Evolutionary conservation across 2,329 filamentous ascomycete genomes (phyloP).

Genomic region (Teratosphaeriaceae sp.): DNA sequence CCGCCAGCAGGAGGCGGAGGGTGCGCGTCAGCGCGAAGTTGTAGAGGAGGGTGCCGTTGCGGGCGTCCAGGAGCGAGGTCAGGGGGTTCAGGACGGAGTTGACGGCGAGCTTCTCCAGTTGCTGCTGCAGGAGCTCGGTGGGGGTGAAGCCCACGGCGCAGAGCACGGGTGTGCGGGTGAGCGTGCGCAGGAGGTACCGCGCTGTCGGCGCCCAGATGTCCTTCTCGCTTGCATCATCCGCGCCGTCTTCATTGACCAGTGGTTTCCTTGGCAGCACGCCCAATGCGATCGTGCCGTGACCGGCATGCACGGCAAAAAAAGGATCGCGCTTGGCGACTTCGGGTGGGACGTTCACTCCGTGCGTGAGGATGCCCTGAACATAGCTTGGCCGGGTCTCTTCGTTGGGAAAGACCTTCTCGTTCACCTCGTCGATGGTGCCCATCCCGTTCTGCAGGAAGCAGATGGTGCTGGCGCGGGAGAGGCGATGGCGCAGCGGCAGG

Average conservation of each 20-base stretch:
- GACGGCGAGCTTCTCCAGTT: constrained; percentile 73
- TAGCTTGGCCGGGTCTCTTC: constrained; percentile 63
- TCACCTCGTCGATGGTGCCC: constrained; percentile 74
- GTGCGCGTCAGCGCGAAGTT: constrained; percentile 60
- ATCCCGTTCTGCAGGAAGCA: constrained; percentile 76
- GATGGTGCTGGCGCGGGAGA: constrained; percentile 64
- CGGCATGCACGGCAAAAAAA: constrained; percentile 52
- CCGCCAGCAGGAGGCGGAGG: constrained; percentile 64
- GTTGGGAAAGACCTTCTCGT: constrained; percentile 62
- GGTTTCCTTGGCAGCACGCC: constrained; percentile 40
- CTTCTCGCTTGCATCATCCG: not conserved
- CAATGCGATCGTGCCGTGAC: constrained; percentile 53
- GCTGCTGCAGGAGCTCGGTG: constrained; percentile 59
- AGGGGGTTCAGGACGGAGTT: constrained; percentile 74
- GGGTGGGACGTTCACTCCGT: constrained; percentile 44
- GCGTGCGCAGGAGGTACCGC: constrained; percentile 57
- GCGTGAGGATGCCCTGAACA: constrained; percentile 61
- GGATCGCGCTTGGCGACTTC: constrained; percentile 29
- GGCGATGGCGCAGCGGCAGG: constrained; percentile 56
- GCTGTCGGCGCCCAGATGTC: constrained; percentile 36
- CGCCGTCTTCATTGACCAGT: constrained; percentile 7
- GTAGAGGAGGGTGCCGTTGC: constrained; percentile 63
- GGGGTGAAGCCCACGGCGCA: constrained; percentile 53
- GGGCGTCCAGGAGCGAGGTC: constrained; percentile 69
- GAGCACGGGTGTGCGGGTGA: constrained; percentile 58